Percentiles rank a stretch among this genome's conserved stretches.
Evolutionary conservation across 1,139 yeast species (phyloP).

Genomic region (Geotrichum phurueaensis): DNA sequence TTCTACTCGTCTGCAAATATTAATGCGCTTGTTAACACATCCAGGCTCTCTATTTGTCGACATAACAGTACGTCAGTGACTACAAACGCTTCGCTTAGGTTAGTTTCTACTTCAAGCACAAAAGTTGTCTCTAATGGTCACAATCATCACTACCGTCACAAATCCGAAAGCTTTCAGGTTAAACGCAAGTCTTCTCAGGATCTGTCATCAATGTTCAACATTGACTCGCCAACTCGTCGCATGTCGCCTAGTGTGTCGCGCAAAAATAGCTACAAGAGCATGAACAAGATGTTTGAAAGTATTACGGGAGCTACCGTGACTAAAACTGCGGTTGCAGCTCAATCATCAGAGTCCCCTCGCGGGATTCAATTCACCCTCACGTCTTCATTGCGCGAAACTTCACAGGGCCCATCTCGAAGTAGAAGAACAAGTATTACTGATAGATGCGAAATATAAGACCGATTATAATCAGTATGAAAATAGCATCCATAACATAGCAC

Average conservation of each 20-base stretch:
- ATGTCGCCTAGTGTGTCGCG: constrained; percentile 14
- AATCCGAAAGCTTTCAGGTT: constrained; percentile 7
- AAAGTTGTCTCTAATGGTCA: not conserved
- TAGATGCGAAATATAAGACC: not conserved
- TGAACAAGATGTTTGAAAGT: not conserved
- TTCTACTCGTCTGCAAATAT: constrained; percentile 16
- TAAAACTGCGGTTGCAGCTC: not conserved
- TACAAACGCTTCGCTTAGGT: not conserved
- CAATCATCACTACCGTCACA: constrained; percentile 12
- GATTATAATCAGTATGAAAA: constrained; percentile 7
- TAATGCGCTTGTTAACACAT: not conserved
- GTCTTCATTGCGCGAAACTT: constrained; percentile 11
- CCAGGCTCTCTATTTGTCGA: not conserved
- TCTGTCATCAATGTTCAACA: constrained; percentile 12
- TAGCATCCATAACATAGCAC: too few relatives aligned
- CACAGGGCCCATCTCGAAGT: constrained; percentile 1
- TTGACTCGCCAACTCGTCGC: constrained; percentile 13
- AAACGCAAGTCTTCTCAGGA: constrained; percentile 16
- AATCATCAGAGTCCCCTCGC: constrained; percentile 19
- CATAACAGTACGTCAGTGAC: not conserved
- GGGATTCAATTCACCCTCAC: constrained; percentile 18
- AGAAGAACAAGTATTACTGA: not conserved
- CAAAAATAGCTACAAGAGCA: constrained; percentile 8
- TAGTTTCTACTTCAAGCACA: not conserved
- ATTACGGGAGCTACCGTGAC: not conserved